A percentile compares a stretch with the other conserved stretches of the same genome.
These are phyloP conservation scores for Wickerhamiella sergipiensis DNA, from an alignment of 805 yeast genomes.

Conservation along the genomic window DNA sequence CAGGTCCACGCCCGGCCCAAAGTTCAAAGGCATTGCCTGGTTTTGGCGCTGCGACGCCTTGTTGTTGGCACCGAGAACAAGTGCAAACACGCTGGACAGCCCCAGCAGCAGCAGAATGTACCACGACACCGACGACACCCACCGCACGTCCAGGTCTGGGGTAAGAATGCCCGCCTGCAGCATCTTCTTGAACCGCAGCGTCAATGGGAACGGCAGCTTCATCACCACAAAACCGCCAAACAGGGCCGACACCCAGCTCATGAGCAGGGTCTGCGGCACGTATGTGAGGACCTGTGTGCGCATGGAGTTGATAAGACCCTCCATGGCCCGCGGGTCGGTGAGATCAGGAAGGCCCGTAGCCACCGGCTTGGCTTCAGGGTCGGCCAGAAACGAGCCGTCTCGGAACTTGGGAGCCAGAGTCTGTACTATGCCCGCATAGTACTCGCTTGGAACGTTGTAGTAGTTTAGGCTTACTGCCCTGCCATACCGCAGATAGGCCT, in stretches of 20 bases:
- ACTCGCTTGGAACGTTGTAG: constrained; percentile 33
- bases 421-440: constrained; percentile 38
- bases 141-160: constrained; percentile 71
- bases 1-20: constrained; percentile 31
- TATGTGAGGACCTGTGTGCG: constrained; percentile 72
- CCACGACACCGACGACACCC: constrained; percentile 94
- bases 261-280: constrained; percentile 82
- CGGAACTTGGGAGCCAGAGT: constrained; percentile 36
- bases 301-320: constrained; percentile 60
- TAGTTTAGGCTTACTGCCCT: constrained; percentile 43
- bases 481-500: constrained; percentile 41
- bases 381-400: constrained; percentile 43
- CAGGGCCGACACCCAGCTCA: constrained; percentile 93
- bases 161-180: constrained; percentile 79
- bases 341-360: constrained; percentile 37
- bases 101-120: constrained; percentile 83
- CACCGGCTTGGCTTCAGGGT: constrained; percentile 28
- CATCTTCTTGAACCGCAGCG: constrained; percentile 82
- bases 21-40: neutral
- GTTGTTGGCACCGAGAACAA: constrained; percentile 40
- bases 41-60: constrained; percentile 17
- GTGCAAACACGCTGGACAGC: constrained; percentile 60
- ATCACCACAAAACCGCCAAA: constrained; percentile 82
- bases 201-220: constrained; percentile 84
- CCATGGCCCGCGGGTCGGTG: constrained; percentile 56